phyloP scores from a whole-genome alignment of 164 flowering plant genomes.

The Piper betle region DNA sequence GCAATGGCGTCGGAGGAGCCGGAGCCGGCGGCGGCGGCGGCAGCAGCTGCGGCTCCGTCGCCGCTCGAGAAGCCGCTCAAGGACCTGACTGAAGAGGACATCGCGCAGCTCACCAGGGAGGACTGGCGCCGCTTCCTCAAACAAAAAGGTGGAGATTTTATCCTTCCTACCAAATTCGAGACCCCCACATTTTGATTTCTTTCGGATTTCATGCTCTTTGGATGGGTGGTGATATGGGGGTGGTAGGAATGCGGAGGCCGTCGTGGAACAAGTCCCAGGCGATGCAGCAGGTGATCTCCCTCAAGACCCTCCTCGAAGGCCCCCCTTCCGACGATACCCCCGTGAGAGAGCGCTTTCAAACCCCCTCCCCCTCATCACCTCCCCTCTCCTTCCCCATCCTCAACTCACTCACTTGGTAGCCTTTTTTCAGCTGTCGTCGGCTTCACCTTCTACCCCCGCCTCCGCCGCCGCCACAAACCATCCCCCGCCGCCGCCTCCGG shows the following conservation, averaged over 20 bases:
- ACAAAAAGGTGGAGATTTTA: constrained; percentile 47
- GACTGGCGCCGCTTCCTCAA: constrained; percentile 90
- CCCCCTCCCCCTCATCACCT: not conserved
- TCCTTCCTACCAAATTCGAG: too few species aligned
- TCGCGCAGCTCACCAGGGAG: constrained; percentile 94
- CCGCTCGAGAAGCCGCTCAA: constrained; percentile 70
- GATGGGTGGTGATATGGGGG: not conserved
- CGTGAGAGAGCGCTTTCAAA: constrained; percentile 4
- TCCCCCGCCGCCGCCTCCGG: constrained; percentile 18
- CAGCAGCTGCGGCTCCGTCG: constrained; percentile 27
- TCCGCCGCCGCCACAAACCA: constrained; percentile 6
- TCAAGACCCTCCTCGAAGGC: constrained; percentile 54
- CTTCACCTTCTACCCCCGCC: constrained; percentile 6
- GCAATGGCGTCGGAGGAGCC: constrained; percentile 30
- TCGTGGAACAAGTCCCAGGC: constrained; percentile 97
- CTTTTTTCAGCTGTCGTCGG: constrained; percentile 5
- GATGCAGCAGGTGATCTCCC: constrained; percentile 79
- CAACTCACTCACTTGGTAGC: too few species aligned
- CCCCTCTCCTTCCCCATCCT: not conserved
- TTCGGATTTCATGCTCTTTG: too few species aligned
- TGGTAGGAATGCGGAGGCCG: constrained; percentile 74
- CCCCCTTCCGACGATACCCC: constrained; percentile 16
- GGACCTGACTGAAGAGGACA: constrained; percentile 83
- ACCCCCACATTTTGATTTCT: too few species aligned
- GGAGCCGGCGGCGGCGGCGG: constrained; percentile 24